These are phyloP conservation scores for Aureobasidium namibiae DNA, from an alignment of 2,329 filamentous ascomycete species.

Conservation along the genomic window DNA sequence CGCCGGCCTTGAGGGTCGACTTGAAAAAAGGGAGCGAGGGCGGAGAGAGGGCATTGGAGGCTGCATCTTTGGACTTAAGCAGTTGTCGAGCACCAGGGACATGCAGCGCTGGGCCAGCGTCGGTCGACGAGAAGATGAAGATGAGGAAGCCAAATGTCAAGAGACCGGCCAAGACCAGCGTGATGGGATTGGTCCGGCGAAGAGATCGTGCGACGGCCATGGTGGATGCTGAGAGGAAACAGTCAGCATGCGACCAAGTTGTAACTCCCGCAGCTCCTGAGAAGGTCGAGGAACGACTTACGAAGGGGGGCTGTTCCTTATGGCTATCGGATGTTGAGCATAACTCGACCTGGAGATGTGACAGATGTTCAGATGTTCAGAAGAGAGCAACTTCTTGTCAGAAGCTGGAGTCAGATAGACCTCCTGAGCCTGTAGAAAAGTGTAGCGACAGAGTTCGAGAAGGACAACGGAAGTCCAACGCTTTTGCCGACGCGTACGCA, in stretches of 20 bases:
- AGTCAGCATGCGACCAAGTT: neutral
- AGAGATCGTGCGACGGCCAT: constrained; percentile 59
- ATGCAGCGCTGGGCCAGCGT: constrained; percentile 30
- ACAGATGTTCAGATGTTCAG: neutral
- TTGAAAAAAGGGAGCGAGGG: constrained; percentile 69
- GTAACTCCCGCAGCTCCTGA: neutral
- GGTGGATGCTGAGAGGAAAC: neutral
- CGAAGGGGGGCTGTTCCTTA: neutral
- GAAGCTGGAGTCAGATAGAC: neutral
- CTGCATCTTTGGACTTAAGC: constrained; percentile 44
- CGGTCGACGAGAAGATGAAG: constrained; percentile 42
- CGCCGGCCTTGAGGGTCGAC: constrained; percentile 45
- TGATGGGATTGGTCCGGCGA: constrained; percentile 72
- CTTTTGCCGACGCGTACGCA: constrained; percentile 8
- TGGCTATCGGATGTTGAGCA: constrained; percentile 4
- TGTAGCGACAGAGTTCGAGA: neutral
- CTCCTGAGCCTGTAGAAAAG: neutral
- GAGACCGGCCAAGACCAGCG: constrained; percentile 61
- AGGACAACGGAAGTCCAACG: constrained; percentile 11
- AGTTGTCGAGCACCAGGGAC: constrained; percentile 42
- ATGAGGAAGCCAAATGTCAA: constrained; percentile 55
- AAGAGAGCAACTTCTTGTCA: neutral
- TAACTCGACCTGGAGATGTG: neutral
- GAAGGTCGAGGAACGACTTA: neutral
- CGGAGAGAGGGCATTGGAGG: constrained; percentile 63